Evolutionary conservation across 2,329 filamentous ascomycete genomes (phyloP).

Genomic region (Fusarium mangiferae): DNA sequence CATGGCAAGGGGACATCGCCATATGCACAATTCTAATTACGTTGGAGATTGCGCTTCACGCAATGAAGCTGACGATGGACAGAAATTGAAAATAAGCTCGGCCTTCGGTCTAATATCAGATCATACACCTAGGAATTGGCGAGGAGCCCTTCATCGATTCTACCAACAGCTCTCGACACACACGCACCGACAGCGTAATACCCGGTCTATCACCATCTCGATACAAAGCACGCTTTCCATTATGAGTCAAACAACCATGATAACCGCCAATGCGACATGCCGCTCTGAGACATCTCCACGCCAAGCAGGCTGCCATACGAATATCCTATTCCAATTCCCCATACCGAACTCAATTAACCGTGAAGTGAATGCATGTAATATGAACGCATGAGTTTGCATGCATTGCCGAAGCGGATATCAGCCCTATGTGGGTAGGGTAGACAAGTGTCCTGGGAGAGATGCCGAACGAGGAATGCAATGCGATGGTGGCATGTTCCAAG

Average conservation of each 20-base stretch:
- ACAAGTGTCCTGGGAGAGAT: not conserved
- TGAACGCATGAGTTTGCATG: slow-evolving; percentile 16
- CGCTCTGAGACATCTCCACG: slow-evolving; percentile 12
- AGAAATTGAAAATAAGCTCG: not conserved
- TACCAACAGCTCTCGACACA: not conserved
- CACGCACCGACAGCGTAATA: not conserved
- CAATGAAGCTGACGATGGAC: not conserved
- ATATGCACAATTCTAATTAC: not conserved
- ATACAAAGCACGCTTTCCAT: not conserved
- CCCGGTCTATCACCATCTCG: not conserved
- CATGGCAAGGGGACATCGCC: not conserved
- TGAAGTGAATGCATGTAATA: slow-evolving; percentile 1
- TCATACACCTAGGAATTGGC: not conserved
- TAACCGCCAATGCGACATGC: slow-evolving; percentile 9
- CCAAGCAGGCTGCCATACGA: slow-evolving; percentile 25
- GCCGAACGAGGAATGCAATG: slow-evolving; percentile 24
- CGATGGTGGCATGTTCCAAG: not conserved
- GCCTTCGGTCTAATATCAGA: not conserved
- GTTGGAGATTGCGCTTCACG: not conserved
- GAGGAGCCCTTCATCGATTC: not conserved
- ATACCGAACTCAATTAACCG: not conserved
- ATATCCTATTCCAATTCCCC: not conserved
- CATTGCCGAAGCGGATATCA: slow-evolving; percentile 11
- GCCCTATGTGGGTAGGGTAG: slow-evolving; percentile 6
- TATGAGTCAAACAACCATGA: slow-evolving; percentile 22